phyloP scores from a whole-genome alignment of 805 yeast species.

The Priceomyces haplophilus region DNA sequence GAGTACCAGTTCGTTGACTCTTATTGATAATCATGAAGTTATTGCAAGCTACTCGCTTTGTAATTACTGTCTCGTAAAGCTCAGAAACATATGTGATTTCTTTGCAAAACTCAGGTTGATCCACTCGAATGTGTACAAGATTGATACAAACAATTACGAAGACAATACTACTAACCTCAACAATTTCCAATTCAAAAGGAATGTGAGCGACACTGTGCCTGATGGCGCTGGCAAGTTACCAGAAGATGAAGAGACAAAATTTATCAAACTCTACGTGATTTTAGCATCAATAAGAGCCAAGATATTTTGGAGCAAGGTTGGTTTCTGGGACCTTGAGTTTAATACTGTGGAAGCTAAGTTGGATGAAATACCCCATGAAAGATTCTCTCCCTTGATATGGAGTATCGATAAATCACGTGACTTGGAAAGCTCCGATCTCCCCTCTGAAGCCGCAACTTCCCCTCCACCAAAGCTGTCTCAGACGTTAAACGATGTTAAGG shows the following conservation, averaged over 20 bases:
- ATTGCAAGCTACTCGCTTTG: conserved; percentile 65
- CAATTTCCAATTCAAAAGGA: conserved; percentile 27
- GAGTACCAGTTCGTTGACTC: conserved; percentile 2
- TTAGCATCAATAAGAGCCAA: conserved; percentile 58
- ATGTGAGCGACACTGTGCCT: not conserved
- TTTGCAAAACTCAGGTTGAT: conserved; percentile 72
- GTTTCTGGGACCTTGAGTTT: conserved; percentile 63
- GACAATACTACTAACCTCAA: conserved; percentile 21
- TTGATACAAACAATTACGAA: conserved; percentile 33
- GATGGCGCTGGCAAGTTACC: conserved; percentile 9
- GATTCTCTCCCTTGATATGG: conserved; percentile 14
- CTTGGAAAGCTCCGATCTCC: not conserved
- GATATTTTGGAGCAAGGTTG: conserved; percentile 80
- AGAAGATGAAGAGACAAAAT: conserved; percentile 29
- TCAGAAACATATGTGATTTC: conserved; percentile 80
- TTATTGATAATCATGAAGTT: conserved; percentile 24
- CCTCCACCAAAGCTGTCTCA: not conserved
- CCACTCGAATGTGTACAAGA: conserved; percentile 52
- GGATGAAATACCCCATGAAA: conserved; percentile 21
- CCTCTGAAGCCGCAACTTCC: not conserved
- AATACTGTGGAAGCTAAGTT: conserved; percentile 28
- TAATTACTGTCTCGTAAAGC: conserved; percentile 72
- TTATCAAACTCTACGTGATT: conserved; percentile 52
- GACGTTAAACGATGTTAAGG: not conserved
- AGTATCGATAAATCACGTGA: not conserved